phyloP scores from a whole-genome alignment of 192 early-diverging fungal genomes.

The Lobosporangium transversale region DNA sequence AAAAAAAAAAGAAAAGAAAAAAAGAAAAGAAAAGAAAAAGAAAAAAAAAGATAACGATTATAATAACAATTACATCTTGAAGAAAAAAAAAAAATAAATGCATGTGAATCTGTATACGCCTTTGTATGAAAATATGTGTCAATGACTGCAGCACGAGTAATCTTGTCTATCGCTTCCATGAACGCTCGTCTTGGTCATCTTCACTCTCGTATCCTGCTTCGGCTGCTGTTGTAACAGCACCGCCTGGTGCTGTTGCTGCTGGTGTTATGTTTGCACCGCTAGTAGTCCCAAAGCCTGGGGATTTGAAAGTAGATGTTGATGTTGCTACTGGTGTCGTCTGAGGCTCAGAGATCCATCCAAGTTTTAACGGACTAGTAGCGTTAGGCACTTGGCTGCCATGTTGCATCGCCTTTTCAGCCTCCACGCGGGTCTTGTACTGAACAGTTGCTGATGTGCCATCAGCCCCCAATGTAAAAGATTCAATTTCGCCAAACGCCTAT shows the following conservation, averaged over 20 bases:
- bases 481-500: constrained; percentile 63
- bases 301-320: constrained; percentile 1
- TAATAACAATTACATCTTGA: background rate
- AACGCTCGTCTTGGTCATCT: constrained; percentile 55
- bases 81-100: background rate
- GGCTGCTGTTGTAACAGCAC: background rate
- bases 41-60: constrained; percentile 18
- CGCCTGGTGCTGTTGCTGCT: background rate
- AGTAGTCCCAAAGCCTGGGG: too few relatives aligned
- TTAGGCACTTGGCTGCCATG: constrained; percentile 27
- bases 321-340: background rate
- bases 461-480: constrained; percentile 52
- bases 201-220: constrained; percentile 22
- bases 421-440: constrained; percentile 62
- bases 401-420: constrained; percentile 64
- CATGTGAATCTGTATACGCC: background rate
- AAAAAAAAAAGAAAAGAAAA: constrained; percentile 24
- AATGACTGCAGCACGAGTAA: constrained; percentile 8
- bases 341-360: constrained; percentile 37
- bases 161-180: constrained; percentile 52
- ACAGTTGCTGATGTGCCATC: constrained; percentile 59
- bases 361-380: constrained; percentile 29
- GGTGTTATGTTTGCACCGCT: background rate
- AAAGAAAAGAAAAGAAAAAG: constrained; percentile 24
- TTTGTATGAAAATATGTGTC: background rate